A percentile compares a stretch with the other conserved stretches of the same genome.
Conservation (phyloP, 129 eudicot species). For the Glebionis coronaria region DNA sequence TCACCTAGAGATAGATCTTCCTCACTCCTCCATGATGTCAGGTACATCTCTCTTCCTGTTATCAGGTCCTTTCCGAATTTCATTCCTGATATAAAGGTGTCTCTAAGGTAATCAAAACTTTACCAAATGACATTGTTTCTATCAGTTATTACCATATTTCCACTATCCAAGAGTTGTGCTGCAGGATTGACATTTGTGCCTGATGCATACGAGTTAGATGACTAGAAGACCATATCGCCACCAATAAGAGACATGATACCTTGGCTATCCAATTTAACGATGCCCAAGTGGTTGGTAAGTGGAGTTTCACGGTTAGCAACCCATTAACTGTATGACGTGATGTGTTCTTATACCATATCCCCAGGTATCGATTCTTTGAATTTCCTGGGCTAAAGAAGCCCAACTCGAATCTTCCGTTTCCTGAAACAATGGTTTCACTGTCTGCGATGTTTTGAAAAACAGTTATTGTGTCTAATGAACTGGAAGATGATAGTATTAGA, state of each 20-base stretch:
- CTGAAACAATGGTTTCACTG: constrained; percentile 12
- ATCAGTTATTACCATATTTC: constrained; percentile 28
- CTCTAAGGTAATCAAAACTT: constrained; percentile 25
- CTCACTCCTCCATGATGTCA: constrained; percentile 24
- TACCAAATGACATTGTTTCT: constrained; percentile 7
- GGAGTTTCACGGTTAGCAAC: constrained; percentile 2
- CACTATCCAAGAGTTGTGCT: constrained; percentile 25
- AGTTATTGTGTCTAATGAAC: constrained; percentile 16
- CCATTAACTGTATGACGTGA: background rate
- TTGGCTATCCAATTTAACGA: background rate
- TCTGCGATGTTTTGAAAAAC: constrained; percentile 18
- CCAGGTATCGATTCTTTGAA: constrained; percentile 21
- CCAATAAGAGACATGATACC: background rate
- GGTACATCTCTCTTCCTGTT: constrained; percentile 20
- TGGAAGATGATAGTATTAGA: constrained; percentile 1
- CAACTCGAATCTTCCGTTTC: constrained; percentile 2
- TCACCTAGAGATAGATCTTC: constrained; percentile 25
- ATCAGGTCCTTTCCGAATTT: constrained; percentile 14
- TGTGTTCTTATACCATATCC: constrained; percentile 1
- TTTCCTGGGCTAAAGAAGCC: constrained; percentile 26
- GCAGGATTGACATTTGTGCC: background rate
- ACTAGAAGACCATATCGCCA: background rate
- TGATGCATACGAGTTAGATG: background rate
- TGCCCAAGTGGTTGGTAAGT: background rate
- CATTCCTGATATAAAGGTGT: constrained; percentile 12